These are phyloP conservation scores for Neopestalotiopsis clavispora DNA, from an alignment of 2,329 filamentous ascomycete genomes.

Conservation along the genomic window DNA sequence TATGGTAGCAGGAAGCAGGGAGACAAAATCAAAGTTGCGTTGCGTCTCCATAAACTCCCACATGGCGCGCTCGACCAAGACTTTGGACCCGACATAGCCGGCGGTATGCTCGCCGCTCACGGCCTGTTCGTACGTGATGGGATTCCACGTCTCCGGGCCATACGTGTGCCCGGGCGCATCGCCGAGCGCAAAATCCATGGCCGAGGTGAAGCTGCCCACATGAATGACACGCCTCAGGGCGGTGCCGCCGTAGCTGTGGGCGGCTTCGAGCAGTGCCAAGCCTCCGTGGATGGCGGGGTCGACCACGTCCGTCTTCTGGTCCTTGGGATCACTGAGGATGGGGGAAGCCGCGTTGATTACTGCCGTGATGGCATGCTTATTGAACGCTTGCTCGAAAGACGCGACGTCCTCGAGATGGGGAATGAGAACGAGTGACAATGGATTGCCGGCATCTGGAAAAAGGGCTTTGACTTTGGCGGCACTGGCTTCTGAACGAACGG, in stretches of 20 bases:
- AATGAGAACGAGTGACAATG: neutral
- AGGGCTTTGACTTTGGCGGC: neutral
- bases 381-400: neutral
- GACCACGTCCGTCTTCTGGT: constrained; percentile 9
- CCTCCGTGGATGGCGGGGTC: neutral
- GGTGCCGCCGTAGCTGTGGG: no score
- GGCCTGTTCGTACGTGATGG: neutral
- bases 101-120: neutral
- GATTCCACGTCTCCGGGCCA: neutral
- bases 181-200: neutral
- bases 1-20: neutral
- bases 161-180: neutral
- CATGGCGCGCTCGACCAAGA: neutral
- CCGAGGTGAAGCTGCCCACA: neutral
- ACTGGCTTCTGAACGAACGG: neutral
- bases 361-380: neutral
- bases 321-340: neutral
- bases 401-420: neutral
- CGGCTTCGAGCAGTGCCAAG: no score
- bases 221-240: no score
- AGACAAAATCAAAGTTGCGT: neutral
- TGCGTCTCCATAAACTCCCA: neutral
- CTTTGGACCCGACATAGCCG: neutral
- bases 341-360: constrained; percentile 4
- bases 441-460: neutral